Conservation (phyloP, 2,329 filamentous ascomycete species). For the Domatiomyces catenatus region DNA sequence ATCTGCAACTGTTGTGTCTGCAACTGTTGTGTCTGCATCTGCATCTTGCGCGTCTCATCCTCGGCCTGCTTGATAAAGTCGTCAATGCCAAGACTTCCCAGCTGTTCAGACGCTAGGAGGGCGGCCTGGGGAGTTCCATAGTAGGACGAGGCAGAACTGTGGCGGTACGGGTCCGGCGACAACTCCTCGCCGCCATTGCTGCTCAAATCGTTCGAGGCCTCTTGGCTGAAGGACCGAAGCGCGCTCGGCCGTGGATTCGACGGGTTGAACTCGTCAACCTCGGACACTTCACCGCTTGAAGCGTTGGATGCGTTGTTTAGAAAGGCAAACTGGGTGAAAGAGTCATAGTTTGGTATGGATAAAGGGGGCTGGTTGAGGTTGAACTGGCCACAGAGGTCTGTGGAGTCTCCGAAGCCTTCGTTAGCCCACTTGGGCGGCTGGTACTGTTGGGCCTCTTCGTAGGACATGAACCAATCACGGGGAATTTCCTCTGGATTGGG, state of each 20-base stretch:
- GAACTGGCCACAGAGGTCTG: constrained; percentile 26
- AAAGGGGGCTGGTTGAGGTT: constrained; percentile 5
- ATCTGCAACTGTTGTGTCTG: constrained; percentile 10
- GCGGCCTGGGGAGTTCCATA: constrained; percentile 27
- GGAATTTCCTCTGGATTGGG: constrained; percentile 25
- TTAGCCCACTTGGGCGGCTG: constrained; percentile 19
- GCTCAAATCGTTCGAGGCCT: constrained; percentile 20
- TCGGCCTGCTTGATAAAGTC: constrained; percentile 26
- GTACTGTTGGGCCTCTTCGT: constrained; percentile 22
- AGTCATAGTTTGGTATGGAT: constrained; percentile 15
- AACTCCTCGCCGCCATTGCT: constrained; percentile 25
- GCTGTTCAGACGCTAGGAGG: constrained; percentile 26
- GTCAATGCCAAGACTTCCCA: constrained; percentile 29
- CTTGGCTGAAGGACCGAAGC: constrained; percentile 19
- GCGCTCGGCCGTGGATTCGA: constrained; percentile 20
- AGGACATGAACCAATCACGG: constrained; percentile 28
- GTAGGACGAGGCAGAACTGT: constrained; percentile 30
- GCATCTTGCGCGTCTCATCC: constrained; percentile 12
- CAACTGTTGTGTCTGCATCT: constrained; percentile 12
- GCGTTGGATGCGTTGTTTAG: constrained; percentile 24
- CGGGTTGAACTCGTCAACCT: constrained; percentile 26
- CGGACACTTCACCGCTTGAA: constrained; percentile 35
- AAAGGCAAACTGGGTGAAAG: constrained; percentile 2
- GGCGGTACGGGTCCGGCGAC: constrained; percentile 26
- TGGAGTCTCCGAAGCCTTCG: constrained; percentile 11